Evolutionary conservation across 106 monocot genomes (phyloP), one percentile per base, ranked within the genome.

Genomic region (Posidonia australis): DNA sequence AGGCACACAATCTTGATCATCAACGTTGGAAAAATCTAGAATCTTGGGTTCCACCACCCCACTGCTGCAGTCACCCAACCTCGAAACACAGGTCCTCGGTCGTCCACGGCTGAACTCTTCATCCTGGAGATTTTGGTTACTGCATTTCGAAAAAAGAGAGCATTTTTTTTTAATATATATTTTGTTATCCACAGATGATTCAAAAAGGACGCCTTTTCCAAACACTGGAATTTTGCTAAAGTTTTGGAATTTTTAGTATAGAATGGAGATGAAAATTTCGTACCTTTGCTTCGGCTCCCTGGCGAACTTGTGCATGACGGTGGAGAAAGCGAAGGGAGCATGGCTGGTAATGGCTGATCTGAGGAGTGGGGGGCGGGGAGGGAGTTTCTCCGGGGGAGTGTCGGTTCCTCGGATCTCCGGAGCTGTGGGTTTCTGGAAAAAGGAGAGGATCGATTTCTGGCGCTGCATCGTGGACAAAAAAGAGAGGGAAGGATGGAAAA

Each of bases 361-460:
- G 49, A 7, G 5, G 5, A 16, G 28, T 13, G 31, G 24, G 20
- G 49, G 17, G 52, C 52, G 58, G 54, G 63, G 65, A 5, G 68
- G 64, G 7, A 60, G 31, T 74, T 82, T 82, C 65, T 80, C 89
- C 61, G 85, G 77, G 51, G 89, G 85, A n/a, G 89, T 89, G 28
- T 85, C 80, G 9, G 72, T 76, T 24, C 80, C 89, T 32, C 77
- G 64, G 46, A 84, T 47, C 17, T 79, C 87, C 18, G 49, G 14
- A 54, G 5, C 19, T 14, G 23, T 5, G 13, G 83, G 79, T 51
- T 78, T 89, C 24, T 69, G 63, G 69, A 89, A 66, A 79, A 93
- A 93, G 58, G 81, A 77, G 47, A 86, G 83, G 41, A 93, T 89
- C 44, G 93, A 89, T 44, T 70, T 68, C 67, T 92, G 92, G 31